phyloP scores from a whole-genome alignment of 2,329 filamentous ascomycete genomes.

The Fusarium brachygibbosum region DNA sequence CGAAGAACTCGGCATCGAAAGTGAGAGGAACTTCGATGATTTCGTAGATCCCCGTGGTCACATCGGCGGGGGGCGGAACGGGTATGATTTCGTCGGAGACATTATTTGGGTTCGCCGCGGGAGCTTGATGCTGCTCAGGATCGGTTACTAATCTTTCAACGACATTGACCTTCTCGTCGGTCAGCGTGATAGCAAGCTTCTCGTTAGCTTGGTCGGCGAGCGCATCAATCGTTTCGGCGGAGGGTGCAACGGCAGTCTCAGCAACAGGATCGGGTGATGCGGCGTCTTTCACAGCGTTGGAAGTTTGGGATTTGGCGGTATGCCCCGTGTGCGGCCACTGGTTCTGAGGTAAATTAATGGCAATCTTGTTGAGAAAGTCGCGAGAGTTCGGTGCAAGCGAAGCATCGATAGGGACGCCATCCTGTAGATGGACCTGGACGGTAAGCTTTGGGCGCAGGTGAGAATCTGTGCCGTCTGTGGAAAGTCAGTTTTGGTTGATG shows the following conservation, averaged over 20 bases:
- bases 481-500: constrained; percentile 16
- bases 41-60: constrained; percentile 45
- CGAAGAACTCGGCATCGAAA: constrained; percentile 85
- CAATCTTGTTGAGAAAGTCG: constrained; percentile 72
- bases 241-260: constrained; percentile 4
- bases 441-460: constrained; percentile 77
- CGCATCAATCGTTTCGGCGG: constrained; percentile 15
- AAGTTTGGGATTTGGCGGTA: constrained; percentile 10
- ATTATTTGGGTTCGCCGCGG: neutral
- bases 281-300: constrained; percentile 10
- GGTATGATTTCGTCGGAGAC: neutral
- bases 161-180: neutral
- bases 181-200: constrained; percentile 25
- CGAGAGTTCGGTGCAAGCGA: constrained; percentile 75
- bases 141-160: constrained; percentile 2
- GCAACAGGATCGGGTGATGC: constrained; percentile 5
- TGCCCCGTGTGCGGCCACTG: constrained; percentile 13
- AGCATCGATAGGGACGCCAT: constrained; percentile 77
- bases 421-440: constrained; percentile 74
- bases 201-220: constrained; percentile 24
- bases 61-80: constrained; percentile 1
- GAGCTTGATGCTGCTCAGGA: neutral
- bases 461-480: constrained; percentile 56
- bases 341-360: constrained; percentile 56
- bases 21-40: constrained; percentile 80